Percentiles rank a stretch among this genome's conserved stretches.
Evolutionary conservation across 2,329 filamentous ascomycete genomes (phyloP).

Genomic region (Calonectria ilicicola): DNA sequence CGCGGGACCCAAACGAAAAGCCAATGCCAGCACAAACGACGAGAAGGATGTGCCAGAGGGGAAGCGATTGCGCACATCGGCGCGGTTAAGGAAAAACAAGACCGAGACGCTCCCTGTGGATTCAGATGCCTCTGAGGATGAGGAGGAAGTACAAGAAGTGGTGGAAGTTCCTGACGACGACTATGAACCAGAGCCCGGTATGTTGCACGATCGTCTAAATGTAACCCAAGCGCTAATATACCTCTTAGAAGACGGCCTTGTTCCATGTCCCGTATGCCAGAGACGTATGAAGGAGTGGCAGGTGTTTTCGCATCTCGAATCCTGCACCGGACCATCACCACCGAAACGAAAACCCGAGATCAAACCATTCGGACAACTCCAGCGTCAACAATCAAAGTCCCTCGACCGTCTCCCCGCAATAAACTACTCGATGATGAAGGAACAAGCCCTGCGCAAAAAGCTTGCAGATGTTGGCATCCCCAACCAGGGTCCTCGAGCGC

Average conservation of each 20-base stretch:
- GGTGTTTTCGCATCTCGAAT: conserved; percentile 86
- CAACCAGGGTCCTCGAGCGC: conserved; percentile 72
- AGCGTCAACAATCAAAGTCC: conserved; percentile 50
- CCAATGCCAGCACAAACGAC: conserved; percentile 48
- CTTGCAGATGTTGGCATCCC: conserved; percentile 84
- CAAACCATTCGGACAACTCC: conserved; percentile 30
- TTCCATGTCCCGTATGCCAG: conserved; percentile 85
- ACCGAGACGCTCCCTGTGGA: conserved; percentile 47
- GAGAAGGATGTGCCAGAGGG: conserved; percentile 43
- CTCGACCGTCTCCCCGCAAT: conserved; percentile 80
- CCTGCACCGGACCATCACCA: conserved; percentile 58
- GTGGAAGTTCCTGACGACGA: conserved; percentile 44
- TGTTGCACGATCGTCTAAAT: neutral
- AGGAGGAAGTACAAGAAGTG: conserved; percentile 35
- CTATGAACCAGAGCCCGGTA: conserved; percentile 45
- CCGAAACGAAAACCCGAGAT: conserved; percentile 21
- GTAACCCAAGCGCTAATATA: conserved; percentile 25
- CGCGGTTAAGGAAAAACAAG: conserved; percentile 59
- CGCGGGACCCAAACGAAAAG: conserved; percentile 65
- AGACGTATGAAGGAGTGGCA: conserved; percentile 81
- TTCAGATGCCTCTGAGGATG: conserved; percentile 26
- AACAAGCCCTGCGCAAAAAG: conserved; percentile 82
- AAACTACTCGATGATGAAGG: conserved; percentile 90
- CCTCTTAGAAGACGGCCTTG: conserved; percentile 75
- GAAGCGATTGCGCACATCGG: conserved; percentile 67